These are phyloP conservation scores for Nitzschia sp. DNA, from an alignment of 108 stramenopile species.

Conservation along the genomic window DNA sequence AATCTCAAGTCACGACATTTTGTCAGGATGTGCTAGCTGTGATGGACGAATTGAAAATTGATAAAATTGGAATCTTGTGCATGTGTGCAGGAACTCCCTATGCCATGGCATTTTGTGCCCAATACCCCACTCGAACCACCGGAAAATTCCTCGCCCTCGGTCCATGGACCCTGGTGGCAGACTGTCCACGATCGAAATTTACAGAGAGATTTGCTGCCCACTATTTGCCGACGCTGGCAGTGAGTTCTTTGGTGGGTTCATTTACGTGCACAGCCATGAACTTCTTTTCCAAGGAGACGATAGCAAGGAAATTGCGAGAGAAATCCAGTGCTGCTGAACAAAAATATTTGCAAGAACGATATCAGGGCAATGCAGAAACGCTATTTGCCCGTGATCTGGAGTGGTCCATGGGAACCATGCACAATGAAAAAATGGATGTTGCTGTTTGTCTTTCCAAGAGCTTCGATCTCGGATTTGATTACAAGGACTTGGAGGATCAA, in stretches of 20 bases:
- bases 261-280: neutral
- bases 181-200: conserved; percentile 3
- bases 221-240: conserved; percentile 1
- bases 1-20: neutral
- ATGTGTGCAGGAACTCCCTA: conserved; percentile 18
- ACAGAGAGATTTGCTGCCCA: neutral
- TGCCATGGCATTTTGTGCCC: neutral
- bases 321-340: conserved; percentile 2
- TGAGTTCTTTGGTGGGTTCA: neutral
- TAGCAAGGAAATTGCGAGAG: neutral
- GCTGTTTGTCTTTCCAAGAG: conserved; percentile 6
- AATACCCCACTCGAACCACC: conserved; percentile 4
- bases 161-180: conserved; percentile 14
- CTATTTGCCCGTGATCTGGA: neutral
- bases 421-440: neutral
- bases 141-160: neutral
- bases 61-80: conserved; percentile 3
- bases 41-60: conserved; percentile 5
- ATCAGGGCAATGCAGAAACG: neutral
- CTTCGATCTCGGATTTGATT: neutral
- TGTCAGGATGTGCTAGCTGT: neutral
- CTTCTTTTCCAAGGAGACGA: conserved; percentile 13
- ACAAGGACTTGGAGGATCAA: neutral
- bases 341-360: neutral
- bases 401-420: neutral